Conservation (phyloP, 345 rosid genomes). For the Eucalyptus sp. region DNA sequence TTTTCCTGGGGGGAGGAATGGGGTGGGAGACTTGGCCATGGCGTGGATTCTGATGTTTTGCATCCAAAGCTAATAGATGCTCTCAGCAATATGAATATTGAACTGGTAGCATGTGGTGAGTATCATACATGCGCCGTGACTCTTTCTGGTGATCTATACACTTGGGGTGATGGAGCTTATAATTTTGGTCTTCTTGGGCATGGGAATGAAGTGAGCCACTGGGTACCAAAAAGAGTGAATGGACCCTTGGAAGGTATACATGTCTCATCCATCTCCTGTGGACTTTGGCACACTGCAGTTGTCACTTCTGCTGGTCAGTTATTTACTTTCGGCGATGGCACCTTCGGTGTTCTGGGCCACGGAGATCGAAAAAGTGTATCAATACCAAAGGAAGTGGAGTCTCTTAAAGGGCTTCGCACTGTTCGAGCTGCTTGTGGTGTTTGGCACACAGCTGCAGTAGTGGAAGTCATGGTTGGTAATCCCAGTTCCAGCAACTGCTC, state of each 20-base stretch:
- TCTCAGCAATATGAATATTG: constrained; percentile 49
- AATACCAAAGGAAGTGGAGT: constrained; percentile 68
- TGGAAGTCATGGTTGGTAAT: constrained; percentile 93
- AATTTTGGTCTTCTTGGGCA: constrained; percentile 78
- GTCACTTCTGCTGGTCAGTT: constrained; percentile 69
- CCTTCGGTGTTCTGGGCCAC: constrained; percentile 77
- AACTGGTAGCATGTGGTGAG: constrained; percentile 73
- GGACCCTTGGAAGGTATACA: constrained; percentile 75
- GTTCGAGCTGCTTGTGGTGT: constrained; percentile 78
- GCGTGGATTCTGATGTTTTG: constrained; percentile 62
- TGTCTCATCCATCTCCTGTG: constrained; percentile 70
- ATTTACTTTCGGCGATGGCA: constrained; percentile 78
- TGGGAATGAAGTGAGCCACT: constrained; percentile 68
- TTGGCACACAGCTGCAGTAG: constrained; percentile 91
- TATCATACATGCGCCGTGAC: constrained; percentile 76
- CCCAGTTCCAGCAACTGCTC: constrained; percentile 92
- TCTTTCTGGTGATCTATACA: constrained; percentile 71
- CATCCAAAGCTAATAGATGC: constrained; percentile 64
- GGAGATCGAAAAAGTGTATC: constrained; percentile 55
- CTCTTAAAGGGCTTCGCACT: constrained; percentile 68
- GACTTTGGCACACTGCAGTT: constrained; percentile 84
- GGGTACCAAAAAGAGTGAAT: constrained; percentile 68
- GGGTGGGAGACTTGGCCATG: constrained; percentile 84
- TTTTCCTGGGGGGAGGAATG: constrained; percentile 84
- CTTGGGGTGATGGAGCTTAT: constrained; percentile 71